A percentile compares a stretch with the other conserved stretches of the same genome.
phyloP scores from a whole-genome alignment of 2,329 filamentous ascomycete species.

The Dactylonectria estremocensis region DNA sequence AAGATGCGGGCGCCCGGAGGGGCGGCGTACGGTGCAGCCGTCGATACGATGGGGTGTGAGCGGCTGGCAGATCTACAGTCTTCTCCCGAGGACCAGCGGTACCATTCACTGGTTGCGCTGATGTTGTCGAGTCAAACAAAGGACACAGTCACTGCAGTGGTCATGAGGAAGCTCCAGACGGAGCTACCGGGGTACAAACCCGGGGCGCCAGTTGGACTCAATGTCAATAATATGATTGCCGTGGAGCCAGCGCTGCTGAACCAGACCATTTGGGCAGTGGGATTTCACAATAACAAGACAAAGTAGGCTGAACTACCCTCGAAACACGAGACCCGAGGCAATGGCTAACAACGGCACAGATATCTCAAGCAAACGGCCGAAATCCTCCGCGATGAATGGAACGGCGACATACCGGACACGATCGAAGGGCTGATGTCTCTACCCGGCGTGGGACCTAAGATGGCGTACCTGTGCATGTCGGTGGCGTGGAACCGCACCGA shows the following conservation, averaged over 20 bases:
- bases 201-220: constrained; percentile 70
- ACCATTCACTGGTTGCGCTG: constrained; percentile 88
- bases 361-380: constrained; percentile 81
- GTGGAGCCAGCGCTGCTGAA: constrained; percentile 78
- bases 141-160: constrained; percentile 89
- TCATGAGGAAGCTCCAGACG: constrained; percentile 84
- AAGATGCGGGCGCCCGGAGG: constrained; percentile 78
- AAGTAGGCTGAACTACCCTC: constrained; percentile 57
- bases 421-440: constrained; percentile 82
- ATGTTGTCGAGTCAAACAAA: constrained; percentile 97
- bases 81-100: constrained; percentile 73
- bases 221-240: constrained; percentile 82
- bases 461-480: constrained; percentile 91
- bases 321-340: neutral
- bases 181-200: constrained; percentile 72
- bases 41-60: constrained; percentile 98
- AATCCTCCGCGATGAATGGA: constrained; percentile 79
- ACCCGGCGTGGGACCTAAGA: constrained; percentile 93
- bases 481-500: constrained; percentile 75
- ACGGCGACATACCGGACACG: constrained; percentile 84
- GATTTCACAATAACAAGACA: constrained; percentile 96
- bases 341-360: constrained; percentile 49
- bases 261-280: constrained; percentile 84
- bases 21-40: constrained; percentile 80
- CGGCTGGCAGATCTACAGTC: constrained; percentile 72